Evolutionary conservation across 2,329 filamentous ascomycete genomes (phyloP), one percentile per base, ranked within the genome.

Genomic region (Parastagonospora nodorum): DNA sequence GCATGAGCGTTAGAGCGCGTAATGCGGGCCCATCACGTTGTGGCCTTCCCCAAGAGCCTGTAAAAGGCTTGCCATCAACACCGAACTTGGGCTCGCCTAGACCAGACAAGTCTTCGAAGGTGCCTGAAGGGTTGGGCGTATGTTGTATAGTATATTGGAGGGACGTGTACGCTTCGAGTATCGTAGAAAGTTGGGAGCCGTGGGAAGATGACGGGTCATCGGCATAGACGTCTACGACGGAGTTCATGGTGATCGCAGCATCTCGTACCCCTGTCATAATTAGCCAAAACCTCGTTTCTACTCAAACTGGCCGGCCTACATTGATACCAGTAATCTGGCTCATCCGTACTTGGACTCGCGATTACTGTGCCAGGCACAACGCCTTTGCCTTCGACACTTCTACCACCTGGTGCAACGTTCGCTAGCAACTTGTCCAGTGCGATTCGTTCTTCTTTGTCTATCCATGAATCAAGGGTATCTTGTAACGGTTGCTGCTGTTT

Each of bases 51-150:
- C 75, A 78, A 8, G 70, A 67, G 9, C 61, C 67, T 27, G 60
- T 66, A 42, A 73, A 75, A 2, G 72, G 57, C 42, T 74, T 56
- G 35, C 74, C 67, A 55, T 76, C 61, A 24, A 68, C 71, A 19
- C 74, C 61, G 40, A 78, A 77, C 48, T 76, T 75, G 4, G 77
- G 77, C 44, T 79, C 77, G 14, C 76, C 77, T 2, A 79, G 71
- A 2, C 69, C 67, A 7, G 66, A 66, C 3, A 75, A 68, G 45
- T 73, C 63, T 19, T 61, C 53, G 42, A 73, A 74, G 15, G 54
- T 55, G 28, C 73, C 73, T 7, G 72, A 74, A 2, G 72, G 73
- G 51, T 75, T 75, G 27, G 64, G 58, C 0, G 74, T 74, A 45
- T 67, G 75, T 30, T 77, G 74, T 6, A 77, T 62, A 5, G 60